These are phyloP conservation scores for Detonula confervacea DNA, from an alignment of 352 stramenopile genomes.

Conservation along the genomic window DNA sequence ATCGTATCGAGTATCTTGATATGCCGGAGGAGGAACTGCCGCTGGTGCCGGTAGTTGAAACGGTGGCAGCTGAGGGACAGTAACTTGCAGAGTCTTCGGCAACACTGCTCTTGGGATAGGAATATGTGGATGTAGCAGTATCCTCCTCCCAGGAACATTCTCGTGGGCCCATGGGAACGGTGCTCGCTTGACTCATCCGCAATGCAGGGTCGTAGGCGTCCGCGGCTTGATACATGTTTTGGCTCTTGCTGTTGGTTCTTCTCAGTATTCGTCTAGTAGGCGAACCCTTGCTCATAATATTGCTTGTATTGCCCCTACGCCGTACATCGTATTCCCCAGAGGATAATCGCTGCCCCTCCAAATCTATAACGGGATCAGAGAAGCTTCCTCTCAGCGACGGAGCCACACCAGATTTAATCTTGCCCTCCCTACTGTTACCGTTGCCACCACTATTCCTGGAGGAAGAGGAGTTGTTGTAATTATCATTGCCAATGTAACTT, in stretches of 20 bases:
- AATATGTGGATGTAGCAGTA: background rate
- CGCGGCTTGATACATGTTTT: too few relatives aligned
- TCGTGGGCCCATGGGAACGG: background rate
- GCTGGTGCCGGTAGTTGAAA: background rate
- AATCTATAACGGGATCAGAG: constrained; percentile 3
- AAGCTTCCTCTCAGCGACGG: too few relatives aligned
- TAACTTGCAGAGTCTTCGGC: background rate
- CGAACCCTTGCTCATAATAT: too few relatives aligned
- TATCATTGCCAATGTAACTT: constrained; percentile 3
- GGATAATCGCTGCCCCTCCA: background rate
- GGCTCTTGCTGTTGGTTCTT: too few relatives aligned
- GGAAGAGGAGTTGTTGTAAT: too few relatives aligned
- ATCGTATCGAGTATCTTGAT: background rate
- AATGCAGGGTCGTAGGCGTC: too few relatives aligned
- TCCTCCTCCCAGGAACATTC: constrained; percentile 2
- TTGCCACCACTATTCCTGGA: too few relatives aligned
- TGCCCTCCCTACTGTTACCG: too few relatives aligned
- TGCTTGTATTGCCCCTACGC: background rate
- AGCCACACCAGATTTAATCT: too few relatives aligned
- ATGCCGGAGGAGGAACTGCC: background rate
- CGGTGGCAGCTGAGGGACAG: constrained; percentile 8
- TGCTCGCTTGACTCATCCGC: background rate
- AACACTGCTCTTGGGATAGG: background rate
- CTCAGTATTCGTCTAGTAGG: too few relatives aligned
- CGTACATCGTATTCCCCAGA: background rate